Evolutionary conservation across 1,139 yeast species (phyloP).

Genomic region (Hansenula sp.): DNA sequence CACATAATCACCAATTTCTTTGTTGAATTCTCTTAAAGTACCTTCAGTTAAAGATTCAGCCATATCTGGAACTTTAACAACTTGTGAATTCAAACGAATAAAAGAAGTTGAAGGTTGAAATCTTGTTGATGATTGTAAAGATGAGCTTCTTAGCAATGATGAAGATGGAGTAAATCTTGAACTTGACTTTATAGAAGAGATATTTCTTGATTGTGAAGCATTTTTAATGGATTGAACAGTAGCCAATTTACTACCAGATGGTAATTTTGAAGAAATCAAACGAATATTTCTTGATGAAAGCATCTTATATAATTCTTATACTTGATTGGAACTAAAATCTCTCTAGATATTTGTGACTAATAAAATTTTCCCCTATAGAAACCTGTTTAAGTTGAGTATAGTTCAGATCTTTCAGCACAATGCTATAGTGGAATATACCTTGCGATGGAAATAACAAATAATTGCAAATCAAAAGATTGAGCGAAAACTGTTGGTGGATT

Average conservation of each 20-base stretch:
- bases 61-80: slow-evolving; percentile 95
- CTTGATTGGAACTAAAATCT: neutral
- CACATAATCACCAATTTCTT: slow-evolving; percentile 86
- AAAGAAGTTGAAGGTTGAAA: slow-evolving; percentile 6
- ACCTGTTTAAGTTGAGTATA: neutral
- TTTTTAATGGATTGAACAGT: neutral
- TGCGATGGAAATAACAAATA: neutral
- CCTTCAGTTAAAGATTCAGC: slow-evolving; percentile 99
- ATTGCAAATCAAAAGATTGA: too few species aligned
- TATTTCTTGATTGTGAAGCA: slow-evolving; percentile 1
- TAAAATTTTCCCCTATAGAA: too few species aligned
- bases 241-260: neutral
- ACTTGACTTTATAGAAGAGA: neutral
- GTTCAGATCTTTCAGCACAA: too few species aligned
- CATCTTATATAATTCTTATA: neutral
- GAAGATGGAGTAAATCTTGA: slow-evolving; percentile 2
- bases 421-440: too few species aligned
- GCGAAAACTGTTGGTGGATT: too few species aligned
- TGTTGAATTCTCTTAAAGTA: slow-evolving; percentile 75
- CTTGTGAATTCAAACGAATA: slow-evolving; percentile 30
- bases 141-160: neutral
- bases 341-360: too few species aligned
- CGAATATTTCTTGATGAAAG: slow-evolving; percentile 1
- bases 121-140: neutral
- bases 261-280: neutral